Evolutionary conservation across 1,139 yeast genomes (phyloP).

Genomic region (Geotrichum carabidarum): DNA sequence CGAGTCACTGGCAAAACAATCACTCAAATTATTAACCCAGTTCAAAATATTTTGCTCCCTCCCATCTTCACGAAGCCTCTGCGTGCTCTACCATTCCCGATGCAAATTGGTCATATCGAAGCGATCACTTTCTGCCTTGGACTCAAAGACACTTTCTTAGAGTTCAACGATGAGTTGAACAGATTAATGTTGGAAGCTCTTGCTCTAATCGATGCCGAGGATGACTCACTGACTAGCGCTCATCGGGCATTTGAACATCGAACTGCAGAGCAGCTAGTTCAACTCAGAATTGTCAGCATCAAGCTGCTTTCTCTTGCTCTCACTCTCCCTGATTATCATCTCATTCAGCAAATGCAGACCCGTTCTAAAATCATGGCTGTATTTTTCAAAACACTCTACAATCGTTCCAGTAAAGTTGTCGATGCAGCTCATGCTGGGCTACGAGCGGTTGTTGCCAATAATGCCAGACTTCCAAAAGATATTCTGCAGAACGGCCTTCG

Average conservation of each 20-base stretch:
- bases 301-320: conserved; percentile 75
- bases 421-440: conserved; percentile 91
- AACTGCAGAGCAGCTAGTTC: conserved; percentile 81
- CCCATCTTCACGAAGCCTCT: conserved; percentile 96
- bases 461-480: conserved; percentile 87
- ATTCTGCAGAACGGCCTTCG: conserved; percentile 86
- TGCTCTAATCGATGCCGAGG: conserved; percentile 95
- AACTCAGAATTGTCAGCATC: conserved; percentile 84
- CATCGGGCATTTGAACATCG: conserved; percentile 80
- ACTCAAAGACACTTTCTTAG: conserved; percentile 72
- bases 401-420: conserved; percentile 78
- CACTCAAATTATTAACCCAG: conserved; percentile 72
- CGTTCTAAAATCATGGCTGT: conserved; percentile 85
- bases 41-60: conserved; percentile 72
- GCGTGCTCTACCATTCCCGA: conserved; percentile 93
- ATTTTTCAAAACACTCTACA: conserved; percentile 87
- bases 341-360: conserved; percentile 75
- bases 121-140: conserved; percentile 88
- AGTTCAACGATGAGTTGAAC: conserved; percentile 82
- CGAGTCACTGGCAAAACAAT: conserved; percentile 65
- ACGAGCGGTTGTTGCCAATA: conserved; percentile 75
- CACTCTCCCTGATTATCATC: conserved; percentile 42
- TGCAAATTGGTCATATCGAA: conserved; percentile 97
- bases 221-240: conserved; percentile 84
- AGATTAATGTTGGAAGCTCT: conserved; percentile 82